Base-by-base conservation (phyloP, 371 early-diverging fungal species). In the Mortierella sp. region DNA sequence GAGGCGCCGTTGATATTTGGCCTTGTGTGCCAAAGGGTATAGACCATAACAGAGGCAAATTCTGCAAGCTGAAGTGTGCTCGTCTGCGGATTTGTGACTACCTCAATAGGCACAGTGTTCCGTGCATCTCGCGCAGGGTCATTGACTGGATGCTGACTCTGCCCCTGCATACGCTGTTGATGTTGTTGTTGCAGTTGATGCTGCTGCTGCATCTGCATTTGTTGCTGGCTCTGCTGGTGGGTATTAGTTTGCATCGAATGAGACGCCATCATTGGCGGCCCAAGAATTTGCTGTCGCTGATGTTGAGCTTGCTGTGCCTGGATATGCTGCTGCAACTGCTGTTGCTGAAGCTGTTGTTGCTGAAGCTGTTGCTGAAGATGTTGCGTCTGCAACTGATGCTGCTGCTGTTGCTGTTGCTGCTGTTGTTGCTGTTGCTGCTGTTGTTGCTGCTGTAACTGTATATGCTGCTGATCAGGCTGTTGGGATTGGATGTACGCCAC, bases 41-140 rank as follows among this genome's bases (percentile, higher is more conserved):
- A 86, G 3, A 87, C 85, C 85, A 89, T 87, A 31, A 84, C 84
- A 23, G 89, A 86, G n/a, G 86, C 86, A 64, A 89, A 89, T 56
- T 89, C 87, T 19, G 87, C 87, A 21, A 88, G 72, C 66, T 88
- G 83, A 14, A 82, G 65, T 27, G 81, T 75, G 51, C 65, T 80
- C 15, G 71, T 69, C 26, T 63, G 58, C 17, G 62, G 61, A 43
- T 56, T 55, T 15, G 61, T 69, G 34, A 60, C 60, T 6, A 66
- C 41, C 50, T 64, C 64, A 9, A 64, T 64, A 6, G 64, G 48
- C 31, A 56, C 70, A 12, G 64, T 49, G 14, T 59, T 64, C 28
- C 65, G 52, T 26, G 70, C 17, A 32, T 68, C 70, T 30, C 55
- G 48, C n/a, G 43, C 19, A 5, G 67, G 26, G 27, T 63, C 78